Evolutionary conservation across 2,329 filamentous ascomycete species (phyloP).

Genomic region (Colletotrichum higginsianum): DNA sequence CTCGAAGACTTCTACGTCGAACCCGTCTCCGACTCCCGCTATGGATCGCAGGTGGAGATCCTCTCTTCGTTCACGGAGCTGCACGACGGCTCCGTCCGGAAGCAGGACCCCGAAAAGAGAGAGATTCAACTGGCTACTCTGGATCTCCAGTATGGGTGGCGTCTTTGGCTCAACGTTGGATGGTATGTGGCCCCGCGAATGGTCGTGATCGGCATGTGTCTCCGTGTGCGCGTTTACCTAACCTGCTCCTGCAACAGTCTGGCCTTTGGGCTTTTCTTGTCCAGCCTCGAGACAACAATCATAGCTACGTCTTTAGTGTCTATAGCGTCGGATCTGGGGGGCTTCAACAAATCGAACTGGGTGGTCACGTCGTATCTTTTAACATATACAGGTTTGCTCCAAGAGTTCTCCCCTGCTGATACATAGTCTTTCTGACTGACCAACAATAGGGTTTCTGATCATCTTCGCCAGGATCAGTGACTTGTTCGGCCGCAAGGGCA

Average conservation of each 20-base stretch:
- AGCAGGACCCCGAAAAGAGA: background rate
- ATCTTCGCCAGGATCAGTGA: slow-evolving; percentile 61
- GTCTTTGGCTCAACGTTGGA: slow-evolving; percentile 10
- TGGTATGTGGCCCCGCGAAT: background rate
- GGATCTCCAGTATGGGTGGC: slow-evolving; percentile 11
- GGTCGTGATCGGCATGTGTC: too few relatives aligned
- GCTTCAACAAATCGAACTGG: slow-evolving; percentile 13
- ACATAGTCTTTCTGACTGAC: background rate
- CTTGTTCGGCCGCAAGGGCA: slow-evolving; percentile 58
- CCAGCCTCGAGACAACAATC: slow-evolving; percentile 10
- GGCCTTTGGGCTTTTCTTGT: slow-evolving; percentile 11
- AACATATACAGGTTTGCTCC: background rate
- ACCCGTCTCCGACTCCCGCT: background rate
- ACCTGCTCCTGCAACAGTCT: background rate
- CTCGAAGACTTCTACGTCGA: slow-evolving; percentile 1
- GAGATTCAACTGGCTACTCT: slow-evolving; percentile 6
- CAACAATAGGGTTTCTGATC: slow-evolving; percentile 54
- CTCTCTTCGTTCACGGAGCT: background rate
- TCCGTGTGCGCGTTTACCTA: background rate
- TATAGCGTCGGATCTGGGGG: background rate
- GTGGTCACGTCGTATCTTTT: slow-evolving; percentile 5
- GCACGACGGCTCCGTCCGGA: background rate
- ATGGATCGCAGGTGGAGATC: too few relatives aligned
- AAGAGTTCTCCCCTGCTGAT: too few relatives aligned
- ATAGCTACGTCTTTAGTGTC: slow-evolving; percentile 17